Base-by-base conservation (phyloP, 257 asterid genomes). In the Nicotiana undulata region DNA sequence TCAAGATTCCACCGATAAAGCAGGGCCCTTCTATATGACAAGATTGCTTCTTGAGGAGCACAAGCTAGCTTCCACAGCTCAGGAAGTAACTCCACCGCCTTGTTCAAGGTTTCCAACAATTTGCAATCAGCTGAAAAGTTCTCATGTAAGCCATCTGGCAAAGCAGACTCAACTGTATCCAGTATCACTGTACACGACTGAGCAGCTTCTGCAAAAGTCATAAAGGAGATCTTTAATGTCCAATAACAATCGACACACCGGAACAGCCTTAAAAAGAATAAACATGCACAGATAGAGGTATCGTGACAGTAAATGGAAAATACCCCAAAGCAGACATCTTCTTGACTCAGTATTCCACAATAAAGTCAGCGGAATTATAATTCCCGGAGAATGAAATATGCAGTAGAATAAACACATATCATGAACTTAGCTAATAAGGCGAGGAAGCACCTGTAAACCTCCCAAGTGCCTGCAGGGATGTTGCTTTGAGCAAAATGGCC, bases 401-500 rank as follows among this genome's bases (percentile, higher is more conserved):
- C 70, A 18, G n/a, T 17, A 79, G 9, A 63, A 64, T 63, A 80
- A 16, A 31, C 75, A 60, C 55, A 80, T 18, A 77, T 28, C 18
- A 76, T 18, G 63, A 74, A 32, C 63, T 49, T 49, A 49, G 79
- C 63, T 49, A 80, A 68, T 34, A 66, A 61, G 29, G 61, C 3
- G 37, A 67, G 67, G 81, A 79, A 82, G 82, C 85, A 94, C 98
- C 98, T 90, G 91, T 84, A 81, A 90, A 94, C 87, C 92, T 94
- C 82, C 91, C 92, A 40, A 93, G 97, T 81, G 87, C 92, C 84
- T 90, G 93, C 63, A 93, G 90, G 40, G 98, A 93, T 86, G 88
- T 93, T 67, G 96, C 95, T 91, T 94, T 94, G 84, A 94, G 95
- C 79, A 88, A 93, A 80, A 92, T 89, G 37, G 98, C 98, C 86